Evolutionary conservation across 495 filamentous ascomycete species (phyloP), one percentile per base, ranked within the genome.

Genomic region (Aspergillus incahuasiensis): DNA sequence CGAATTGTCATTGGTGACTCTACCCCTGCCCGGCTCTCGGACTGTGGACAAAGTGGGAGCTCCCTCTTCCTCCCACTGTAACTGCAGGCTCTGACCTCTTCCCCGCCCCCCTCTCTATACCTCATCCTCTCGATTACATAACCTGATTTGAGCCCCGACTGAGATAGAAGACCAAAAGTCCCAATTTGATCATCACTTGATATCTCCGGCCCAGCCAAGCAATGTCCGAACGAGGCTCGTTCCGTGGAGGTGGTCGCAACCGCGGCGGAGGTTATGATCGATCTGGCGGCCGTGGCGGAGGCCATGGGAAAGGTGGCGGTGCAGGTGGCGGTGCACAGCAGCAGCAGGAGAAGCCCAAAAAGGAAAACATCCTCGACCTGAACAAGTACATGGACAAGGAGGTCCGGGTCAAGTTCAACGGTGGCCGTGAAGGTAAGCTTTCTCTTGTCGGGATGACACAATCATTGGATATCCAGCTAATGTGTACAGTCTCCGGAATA

Each of bases 281-380:
- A 34, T 67, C 74, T 34, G 71, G 72, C 48, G 69, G 72, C 50
- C 67, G 72, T 44, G 74, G 75, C 56, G 70, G 66, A 53, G n/a
- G n/a, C n/a, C 66, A 68, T 54, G 58, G 60, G 42, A 64, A 68
- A 66, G 73, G 79, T 70, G 80, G 77, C 68, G 74, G 75, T 70
- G 75, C 74, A 11, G 69, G 73, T 64, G 70, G 71, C 63, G 74
- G 72, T 59, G 69, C 65, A 5, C 54, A 68, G 40, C 75, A 78
- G 45, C 80, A 83, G 61, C 74, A 80, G 57, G 86, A 90, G 67
- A 86, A 88, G 60, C 90, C 91, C 56, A 96, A 96, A 82, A 96
- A 97, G 76, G 92, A 98, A 69, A 96, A 97, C 67, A 98, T 98
- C 63, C 82, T 98, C 19, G 94, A 98, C 60, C 74, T 98, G 57